Percentiles rank a stretch among this genome's conserved stretches.
phyloP scores from a whole-genome alignment of 176 grass and related monocot genomes.

The Rhynchospora tenuis region DNA sequence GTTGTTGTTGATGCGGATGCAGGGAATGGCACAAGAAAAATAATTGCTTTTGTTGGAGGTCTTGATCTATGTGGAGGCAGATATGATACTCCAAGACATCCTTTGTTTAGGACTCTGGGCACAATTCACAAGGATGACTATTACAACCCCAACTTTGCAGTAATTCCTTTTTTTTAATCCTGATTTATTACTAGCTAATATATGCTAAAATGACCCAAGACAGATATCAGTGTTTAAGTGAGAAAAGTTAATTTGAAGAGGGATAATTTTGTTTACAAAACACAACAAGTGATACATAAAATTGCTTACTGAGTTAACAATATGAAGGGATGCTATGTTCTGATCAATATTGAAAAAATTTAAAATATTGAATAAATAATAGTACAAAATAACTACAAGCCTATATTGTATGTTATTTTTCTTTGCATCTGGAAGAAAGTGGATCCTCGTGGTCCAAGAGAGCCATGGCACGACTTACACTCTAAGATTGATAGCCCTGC shows the following conservation, averaged over 20 bases:
- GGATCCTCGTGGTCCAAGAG: conserved; percentile 43
- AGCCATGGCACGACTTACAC: conserved; percentile 81
- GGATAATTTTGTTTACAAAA: no score
- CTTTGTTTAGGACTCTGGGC: conserved; percentile 61
- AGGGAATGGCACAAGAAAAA: conserved; percentile 63
- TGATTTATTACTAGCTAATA: background rate
- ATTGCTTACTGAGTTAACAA: no score
- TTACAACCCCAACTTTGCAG: conserved; percentile 80
- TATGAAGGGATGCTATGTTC: no score
- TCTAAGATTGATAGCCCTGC: conserved; percentile 61
- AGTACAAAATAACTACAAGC: background rate
- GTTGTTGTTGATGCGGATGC: conserved; percentile 77
- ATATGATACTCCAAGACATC: conserved; percentile 77
- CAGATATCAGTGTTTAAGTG: no score
- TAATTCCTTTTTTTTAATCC: conserved; percentile 27
- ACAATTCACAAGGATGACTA: conserved; percentile 84
- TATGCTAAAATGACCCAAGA: background rate
- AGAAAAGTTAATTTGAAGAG: no score
- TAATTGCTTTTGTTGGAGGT: conserved; percentile 85
- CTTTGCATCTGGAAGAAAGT: conserved; percentile 23
- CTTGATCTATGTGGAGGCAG: conserved; percentile 89
- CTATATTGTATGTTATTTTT: background rate
- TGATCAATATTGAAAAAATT: no score
- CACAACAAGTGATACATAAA: no score
- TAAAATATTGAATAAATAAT: background rate